Percentiles rank a stretch among this genome's conserved stretches.
These are phyloP conservation scores for Cicer judaicum DNA, from an alignment of 306 rosid genomes.

Conservation along the genomic window DNA sequence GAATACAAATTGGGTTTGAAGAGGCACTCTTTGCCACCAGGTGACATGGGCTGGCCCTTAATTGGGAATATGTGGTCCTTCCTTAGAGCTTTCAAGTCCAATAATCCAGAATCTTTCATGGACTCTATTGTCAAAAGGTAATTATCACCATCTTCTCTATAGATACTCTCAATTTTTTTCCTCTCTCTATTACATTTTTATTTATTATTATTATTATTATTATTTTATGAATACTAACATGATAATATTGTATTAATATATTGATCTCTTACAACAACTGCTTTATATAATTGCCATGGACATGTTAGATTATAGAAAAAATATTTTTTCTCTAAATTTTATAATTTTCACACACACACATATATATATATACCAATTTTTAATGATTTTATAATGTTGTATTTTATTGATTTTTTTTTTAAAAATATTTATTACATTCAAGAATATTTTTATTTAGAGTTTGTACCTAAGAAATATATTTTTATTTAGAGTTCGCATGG, in stretches of 20 bases:
- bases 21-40: slow-evolving; percentile 70
- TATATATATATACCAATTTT: too few relatives aligned
- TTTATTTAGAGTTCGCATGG: neutral
- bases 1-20: slow-evolving; percentile 59
- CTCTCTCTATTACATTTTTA: neutral
- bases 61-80: slow-evolving; percentile 91
- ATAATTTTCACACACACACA: too few relatives aligned
- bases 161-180: too few relatives aligned
- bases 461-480: neutral
- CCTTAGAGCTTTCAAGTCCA: slow-evolving; percentile 76
- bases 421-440: neutral
- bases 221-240: too few relatives aligned
- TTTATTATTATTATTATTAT: neutral
- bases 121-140: slow-evolving; percentile 60
- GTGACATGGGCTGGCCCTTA: slow-evolving; percentile 82
- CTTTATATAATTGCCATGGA: too few relatives aligned
- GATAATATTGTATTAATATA: too few relatives aligned
- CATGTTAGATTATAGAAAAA: too few relatives aligned
- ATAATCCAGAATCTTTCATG: slow-evolving; percentile 71
- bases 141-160: neutral
- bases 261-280: too few relatives aligned
- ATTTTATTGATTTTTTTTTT: neutral
- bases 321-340: too few relatives aligned
- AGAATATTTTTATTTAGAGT: neutral
- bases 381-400: neutral